phyloP scores from a whole-genome alignment of 2,329 filamentous ascomycete species.

The Diaporthe citrichinensis region DNA sequence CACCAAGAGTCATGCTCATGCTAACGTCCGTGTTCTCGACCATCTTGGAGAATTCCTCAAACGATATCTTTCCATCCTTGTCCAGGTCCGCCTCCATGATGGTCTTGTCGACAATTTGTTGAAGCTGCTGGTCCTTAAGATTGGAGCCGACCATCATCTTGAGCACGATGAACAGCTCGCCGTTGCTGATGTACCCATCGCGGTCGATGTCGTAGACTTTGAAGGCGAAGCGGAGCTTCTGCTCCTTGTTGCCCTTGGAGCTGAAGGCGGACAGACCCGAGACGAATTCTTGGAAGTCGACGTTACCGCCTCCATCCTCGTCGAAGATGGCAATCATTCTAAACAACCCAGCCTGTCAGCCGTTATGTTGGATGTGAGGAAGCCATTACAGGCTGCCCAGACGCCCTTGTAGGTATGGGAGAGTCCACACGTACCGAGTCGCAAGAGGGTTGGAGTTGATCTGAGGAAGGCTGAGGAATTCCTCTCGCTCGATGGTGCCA shows the following conservation, averaged over 20 bases:
- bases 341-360: slow-evolving; percentile 36
- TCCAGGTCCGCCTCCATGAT: slow-evolving; percentile 99
- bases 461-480: slow-evolving; percentile 96
- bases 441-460: slow-evolving; percentile 98
- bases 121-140: slow-evolving; percentile 97
- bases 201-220: slow-evolving; percentile 99
- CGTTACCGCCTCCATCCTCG: slow-evolving; percentile 96
- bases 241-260: slow-evolving; percentile 98
- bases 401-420: not conserved
- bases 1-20: slow-evolving; percentile 81
- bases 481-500: slow-evolving; percentile 97
- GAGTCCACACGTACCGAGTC: slow-evolving; percentile 75
- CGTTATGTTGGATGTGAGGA: not conserved
- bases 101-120: slow-evolving; percentile 99
- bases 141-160: slow-evolving; percentile 99
- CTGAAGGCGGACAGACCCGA: slow-evolving; percentile 95
- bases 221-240: slow-evolving; percentile 98
- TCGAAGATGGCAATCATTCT: slow-evolving; percentile 99
- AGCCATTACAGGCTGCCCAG: not conserved
- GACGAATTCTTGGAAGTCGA: slow-evolving; percentile 99
- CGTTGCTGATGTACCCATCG: slow-evolving; percentile 98
- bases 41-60: slow-evolving; percentile 99
- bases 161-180: slow-evolving; percentile 97
- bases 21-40: slow-evolving; percentile 91
- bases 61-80: slow-evolving; percentile 97